Evolutionary conservation across 2,329 filamentous ascomycete species (phyloP).

Genomic region (Penicillium crustosum): DNA sequence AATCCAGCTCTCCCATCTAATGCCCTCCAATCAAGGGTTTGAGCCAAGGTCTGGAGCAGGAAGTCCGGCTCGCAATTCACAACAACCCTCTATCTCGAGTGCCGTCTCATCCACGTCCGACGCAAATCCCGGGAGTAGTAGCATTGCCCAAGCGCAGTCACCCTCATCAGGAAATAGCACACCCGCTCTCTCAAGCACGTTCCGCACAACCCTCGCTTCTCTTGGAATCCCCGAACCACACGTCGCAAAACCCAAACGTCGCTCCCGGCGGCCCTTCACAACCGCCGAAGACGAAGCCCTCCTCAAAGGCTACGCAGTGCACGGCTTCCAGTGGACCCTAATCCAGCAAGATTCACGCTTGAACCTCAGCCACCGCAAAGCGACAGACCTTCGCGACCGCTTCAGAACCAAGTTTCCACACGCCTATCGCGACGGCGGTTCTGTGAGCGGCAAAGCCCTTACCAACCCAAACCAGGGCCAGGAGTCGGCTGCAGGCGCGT

Average conservation of each 20-base stretch:
- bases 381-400: slow-evolving; percentile 62
- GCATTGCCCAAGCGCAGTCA: slow-evolving; percentile 14
- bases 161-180: slow-evolving; percentile 25
- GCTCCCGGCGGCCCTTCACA: slow-evolving; percentile 57
- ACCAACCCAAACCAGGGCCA: slow-evolving; percentile 16
- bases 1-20: slow-evolving; percentile 29
- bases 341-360: slow-evolving; percentile 58
- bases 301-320: slow-evolving; percentile 57
- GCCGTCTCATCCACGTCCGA: slow-evolving; percentile 20
- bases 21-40: slow-evolving; percentile 14
- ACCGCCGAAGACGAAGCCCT: slow-evolving; percentile 58
- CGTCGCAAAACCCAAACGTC: slow-evolving; percentile 49
- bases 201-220: slow-evolving; percentile 34
- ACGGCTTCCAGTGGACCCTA: slow-evolving; percentile 60
- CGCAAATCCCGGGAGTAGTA: slow-evolving; percentile 13
- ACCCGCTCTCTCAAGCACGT: slow-evolving; percentile 33
- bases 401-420: slow-evolving; percentile 61
- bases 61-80: slow-evolving; percentile 15
- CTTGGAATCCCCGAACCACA: slow-evolving; percentile 54
- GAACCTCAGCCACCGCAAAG: slow-evolving; percentile 52
- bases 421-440: slow-evolving; percentile 51
- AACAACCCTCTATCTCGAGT: slow-evolving; percentile 22
- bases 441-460: slow-evolving; percentile 36
- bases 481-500: slow-evolving; percentile 3
- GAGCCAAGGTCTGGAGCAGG: slow-evolving; percentile 16